Percentiles rank a stretch among this genome's conserved stretches.
Conservation (phyloP, 176 grass and related monocot genomes). For the Oryza glumipatula region DNA sequence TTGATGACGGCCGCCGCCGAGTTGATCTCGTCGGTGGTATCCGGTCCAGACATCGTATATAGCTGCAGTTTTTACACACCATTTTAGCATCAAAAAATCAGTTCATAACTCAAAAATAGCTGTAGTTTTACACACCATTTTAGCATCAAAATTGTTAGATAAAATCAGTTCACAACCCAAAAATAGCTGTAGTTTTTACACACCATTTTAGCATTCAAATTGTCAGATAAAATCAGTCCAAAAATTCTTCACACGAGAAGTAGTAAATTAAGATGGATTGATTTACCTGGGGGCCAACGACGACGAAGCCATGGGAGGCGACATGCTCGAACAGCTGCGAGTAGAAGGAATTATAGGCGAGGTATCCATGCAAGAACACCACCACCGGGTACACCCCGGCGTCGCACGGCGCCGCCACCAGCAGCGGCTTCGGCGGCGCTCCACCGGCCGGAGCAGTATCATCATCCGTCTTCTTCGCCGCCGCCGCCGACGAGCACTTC, state of each 20-base stretch:
- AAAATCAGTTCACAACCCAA: too few relatives aligned
- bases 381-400: constrained; percentile 77
- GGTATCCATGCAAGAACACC: constrained; percentile 80
- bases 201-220: neutral
- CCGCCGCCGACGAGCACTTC: neutral
- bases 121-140: too few relatives aligned
- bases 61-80: constrained; percentile 39
- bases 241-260: neutral
- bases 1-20: constrained; percentile 55
- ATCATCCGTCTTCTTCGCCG: neutral
- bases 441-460: neutral
- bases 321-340: constrained; percentile 77
- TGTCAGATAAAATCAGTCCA: too few relatives aligned
- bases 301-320: constrained; percentile 84
- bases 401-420: constrained; percentile 60
- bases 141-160: too few relatives aligned
- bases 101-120: neutral
- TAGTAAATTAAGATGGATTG: neutral
- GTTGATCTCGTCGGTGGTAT: constrained; percentile 69
- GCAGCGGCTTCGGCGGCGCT: constrained; percentile 62
- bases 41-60: constrained; percentile 64
- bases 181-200: constrained; percentile 40
- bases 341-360: constrained; percentile 80
- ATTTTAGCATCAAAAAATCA: neutral
- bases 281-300: constrained; percentile 66